These are phyloP conservation scores for Quercus aquifolioides DNA, from an alignment of 306 rosid genomes.

Conservation along the genomic window DNA sequence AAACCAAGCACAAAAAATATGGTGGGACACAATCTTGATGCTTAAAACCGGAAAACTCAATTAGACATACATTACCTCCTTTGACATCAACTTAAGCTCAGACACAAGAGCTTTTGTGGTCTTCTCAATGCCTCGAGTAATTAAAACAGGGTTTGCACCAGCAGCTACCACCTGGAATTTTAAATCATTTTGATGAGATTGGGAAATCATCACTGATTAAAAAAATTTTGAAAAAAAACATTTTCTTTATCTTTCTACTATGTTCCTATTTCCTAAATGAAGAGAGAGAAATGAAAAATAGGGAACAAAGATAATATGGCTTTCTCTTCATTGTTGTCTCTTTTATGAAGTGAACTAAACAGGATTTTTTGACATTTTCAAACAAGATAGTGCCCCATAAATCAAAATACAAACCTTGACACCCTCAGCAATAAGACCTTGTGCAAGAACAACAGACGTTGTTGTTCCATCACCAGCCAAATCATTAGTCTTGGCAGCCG, in stretches of 20 bases:
- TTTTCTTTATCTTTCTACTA: no score
- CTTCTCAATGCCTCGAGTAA: constrained; percentile 98
- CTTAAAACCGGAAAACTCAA: neutral
- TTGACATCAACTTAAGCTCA: constrained; percentile 81
- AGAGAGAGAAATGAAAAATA: no score
- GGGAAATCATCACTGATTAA: neutral
- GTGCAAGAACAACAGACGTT: constrained; percentile 96
- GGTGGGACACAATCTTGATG: neutral
- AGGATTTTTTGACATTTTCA: neutral
- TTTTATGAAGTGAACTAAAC: neutral
- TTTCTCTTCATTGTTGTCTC: no score
- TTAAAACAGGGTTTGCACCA: constrained; percentile 96
- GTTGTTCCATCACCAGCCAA: constrained; percentile 99
- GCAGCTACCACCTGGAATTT: constrained; percentile 85
- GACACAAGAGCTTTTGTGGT: constrained; percentile 72
- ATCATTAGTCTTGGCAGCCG: constrained; percentile 98
- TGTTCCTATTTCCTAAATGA: no score
- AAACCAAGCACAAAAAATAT: neutral
- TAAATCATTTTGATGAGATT: neutral
- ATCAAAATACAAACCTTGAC: constrained; percentile 52
- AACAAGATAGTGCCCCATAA: neutral
- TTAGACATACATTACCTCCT: constrained; percentile 54
- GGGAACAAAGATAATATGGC: no score
- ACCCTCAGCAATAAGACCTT: constrained; percentile 98
- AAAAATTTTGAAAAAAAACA: neutral